Percentiles rank a stretch among this genome's conserved stretches.
These are phyloP conservation scores for Coemansia sp. DNA, from an alignment of 192 early-diverging fungal species.

Conservation along the genomic window DNA sequence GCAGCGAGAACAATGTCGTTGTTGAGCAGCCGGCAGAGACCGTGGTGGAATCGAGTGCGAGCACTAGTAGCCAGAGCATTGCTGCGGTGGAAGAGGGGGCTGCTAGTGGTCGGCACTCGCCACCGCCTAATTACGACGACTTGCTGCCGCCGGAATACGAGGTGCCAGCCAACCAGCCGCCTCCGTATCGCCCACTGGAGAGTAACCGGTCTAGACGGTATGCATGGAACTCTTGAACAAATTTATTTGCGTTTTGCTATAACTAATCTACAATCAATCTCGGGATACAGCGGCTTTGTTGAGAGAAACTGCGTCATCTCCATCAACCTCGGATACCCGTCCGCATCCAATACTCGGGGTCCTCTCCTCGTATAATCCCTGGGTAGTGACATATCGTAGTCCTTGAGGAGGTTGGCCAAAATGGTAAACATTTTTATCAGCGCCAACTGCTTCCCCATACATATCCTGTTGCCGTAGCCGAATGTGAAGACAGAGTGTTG, in stretches of 20 bases:
- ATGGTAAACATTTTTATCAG: constrained; percentile 31
- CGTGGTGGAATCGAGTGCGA: too few relatives aligned
- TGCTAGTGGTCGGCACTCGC: constrained; percentile 6
- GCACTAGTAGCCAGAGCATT: background rate
- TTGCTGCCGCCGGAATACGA: constrained; percentile 37
- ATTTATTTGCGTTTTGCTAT: constrained; percentile 6
- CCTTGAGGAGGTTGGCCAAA: constrained; percentile 24
- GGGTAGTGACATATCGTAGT: constrained; percentile 20
- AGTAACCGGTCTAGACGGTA: background rate
- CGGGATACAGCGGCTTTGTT: constrained; percentile 16
- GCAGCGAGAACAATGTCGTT: background rate
- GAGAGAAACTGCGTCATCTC: constrained; percentile 17
- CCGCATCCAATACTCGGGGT: constrained; percentile 5
- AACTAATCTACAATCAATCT: constrained; percentile 23
- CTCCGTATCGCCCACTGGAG: constrained; percentile 29
- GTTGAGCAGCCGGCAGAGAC: too few relatives aligned
- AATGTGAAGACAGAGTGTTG: constrained; percentile 40
- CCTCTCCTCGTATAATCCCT: constrained; percentile 10
- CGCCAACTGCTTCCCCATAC: constrained; percentile 37
- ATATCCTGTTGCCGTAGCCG: constrained; percentile 26
- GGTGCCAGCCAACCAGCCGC: constrained; percentile 14
- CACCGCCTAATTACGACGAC: constrained; percentile 41
- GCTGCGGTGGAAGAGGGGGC: background rate
- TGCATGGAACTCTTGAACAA: too few relatives aligned
- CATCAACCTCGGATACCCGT: constrained; percentile 20